These are phyloP conservation scores for Vaccinium vitisidaea DNA, from an alignment of 148 eudicot species.

Conservation along the genomic window DNA sequence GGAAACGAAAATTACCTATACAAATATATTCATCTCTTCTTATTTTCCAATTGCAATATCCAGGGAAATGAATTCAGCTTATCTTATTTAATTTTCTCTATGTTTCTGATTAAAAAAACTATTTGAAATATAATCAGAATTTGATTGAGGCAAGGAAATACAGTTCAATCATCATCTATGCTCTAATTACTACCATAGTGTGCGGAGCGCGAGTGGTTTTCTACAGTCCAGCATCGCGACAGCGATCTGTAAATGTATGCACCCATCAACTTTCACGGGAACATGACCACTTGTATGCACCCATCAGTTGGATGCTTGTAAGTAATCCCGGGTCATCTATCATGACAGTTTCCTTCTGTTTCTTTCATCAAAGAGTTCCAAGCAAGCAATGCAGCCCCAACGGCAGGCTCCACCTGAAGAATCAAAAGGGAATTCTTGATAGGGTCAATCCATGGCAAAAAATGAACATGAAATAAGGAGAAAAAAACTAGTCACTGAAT, in stretches of 20 bases:
- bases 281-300: not conserved
- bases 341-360: slow-evolving; percentile 23
- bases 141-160: not conserved
- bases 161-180: not conserved
- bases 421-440: not conserved
- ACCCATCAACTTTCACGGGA: not conserved
- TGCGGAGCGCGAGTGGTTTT: not conserved
- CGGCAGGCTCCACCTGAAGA: slow-evolving; percentile 75
- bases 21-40: not conserved
- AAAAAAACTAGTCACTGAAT: not conserved
- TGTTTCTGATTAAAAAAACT: not conserved
- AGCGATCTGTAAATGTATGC: not conserved
- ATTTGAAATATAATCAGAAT: not conserved
- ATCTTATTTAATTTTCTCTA: not conserved
- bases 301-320: not conserved
- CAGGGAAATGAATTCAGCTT: not conserved
- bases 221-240: not conserved
- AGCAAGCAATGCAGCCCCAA: slow-evolving; percentile 75
- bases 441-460: not conserved
- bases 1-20: too few species aligned
- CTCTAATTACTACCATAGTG: not conserved
- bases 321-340: slow-evolving; percentile 21
- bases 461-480: not conserved
- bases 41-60: not conserved
- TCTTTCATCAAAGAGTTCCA: slow-evolving; percentile 47